A percentile compares a stretch with the other conserved stretches of the same genome.
phyloP scores from a whole-genome alignment of 1,284 basidiomycete genomes.

The Sanghuangporus weigelae region DNA sequence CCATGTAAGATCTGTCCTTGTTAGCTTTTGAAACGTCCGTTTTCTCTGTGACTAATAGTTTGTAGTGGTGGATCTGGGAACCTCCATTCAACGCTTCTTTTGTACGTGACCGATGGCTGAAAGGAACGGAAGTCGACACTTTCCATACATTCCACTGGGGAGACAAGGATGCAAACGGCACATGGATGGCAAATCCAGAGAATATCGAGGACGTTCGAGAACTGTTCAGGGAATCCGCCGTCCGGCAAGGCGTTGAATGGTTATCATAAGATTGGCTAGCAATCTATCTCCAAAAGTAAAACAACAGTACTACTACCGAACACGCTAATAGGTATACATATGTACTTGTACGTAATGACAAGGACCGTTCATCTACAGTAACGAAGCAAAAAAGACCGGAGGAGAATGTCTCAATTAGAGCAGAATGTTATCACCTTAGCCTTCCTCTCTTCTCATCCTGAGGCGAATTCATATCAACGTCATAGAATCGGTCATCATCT shows the following conservation, averaged over 20 bases:
- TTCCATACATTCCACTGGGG: constrained; percentile 49
- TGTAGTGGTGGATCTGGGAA: constrained; percentile 45
- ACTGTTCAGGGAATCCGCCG: constrained; percentile 34
- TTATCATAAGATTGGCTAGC: neutral
- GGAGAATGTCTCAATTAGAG: too few species aligned
- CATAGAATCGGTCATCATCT: neutral
- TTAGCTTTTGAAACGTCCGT: neutral
- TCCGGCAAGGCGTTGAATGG: constrained; percentile 28
- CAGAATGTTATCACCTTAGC: too few species aligned
- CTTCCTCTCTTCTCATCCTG: too few species aligned
- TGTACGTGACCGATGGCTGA: constrained; percentile 40
- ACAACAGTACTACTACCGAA: too few species aligned
- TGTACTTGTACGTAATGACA: neutral
- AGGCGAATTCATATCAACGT: too few species aligned
- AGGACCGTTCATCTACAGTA: too few species aligned
- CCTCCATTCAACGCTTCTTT: constrained; percentile 41
- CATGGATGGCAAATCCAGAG: constrained; percentile 32
- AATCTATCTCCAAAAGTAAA: neutral
- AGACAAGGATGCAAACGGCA: constrained; percentile 30
- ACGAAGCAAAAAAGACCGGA: too few species aligned
- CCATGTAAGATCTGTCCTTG: constrained; percentile 31
- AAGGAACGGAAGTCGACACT: constrained; percentile 43
- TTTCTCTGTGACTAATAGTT: neutral
- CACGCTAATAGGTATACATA: neutral
- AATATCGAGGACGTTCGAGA: constrained; percentile 34